Evolutionary conservation across 345 rosid species (phyloP), one percentile per base, ranked within the genome.

Genomic region (Sonneratia caseolaris): DNA sequence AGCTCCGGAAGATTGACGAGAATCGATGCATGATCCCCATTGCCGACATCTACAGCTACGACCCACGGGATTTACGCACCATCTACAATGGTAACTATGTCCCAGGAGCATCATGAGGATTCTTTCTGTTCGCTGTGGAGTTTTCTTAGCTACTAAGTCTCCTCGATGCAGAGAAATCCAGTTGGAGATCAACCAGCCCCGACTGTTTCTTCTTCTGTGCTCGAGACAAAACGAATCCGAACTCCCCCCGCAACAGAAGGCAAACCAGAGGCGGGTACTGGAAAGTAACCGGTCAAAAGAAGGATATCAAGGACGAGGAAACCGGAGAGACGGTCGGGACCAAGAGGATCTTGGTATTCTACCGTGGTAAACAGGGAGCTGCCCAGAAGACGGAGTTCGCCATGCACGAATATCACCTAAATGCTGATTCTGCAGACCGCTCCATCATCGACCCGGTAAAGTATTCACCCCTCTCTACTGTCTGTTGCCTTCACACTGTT

Each of bases 361-460:
- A 19, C 56, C 27, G 35, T 42, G 68, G 55, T 0, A 43, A 37
- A 38, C 69, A 37, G 27, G 69, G 69, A 19, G 16, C 37, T 16
- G 3, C 0, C 42, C 9, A 8, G 11, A 64, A 45, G 59, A 64
- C 35, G 2, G 57, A 66, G 8, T 64, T 40, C 37, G 61, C 64
- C 32, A 35, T 72, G 37, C 74, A 72, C 24, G 74, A 64, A 35
- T 72, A 72, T 35, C 57, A 64, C 74, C 68, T 72, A 72, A 70
- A 55, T 21, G 64, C 1, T 0, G 35, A 70, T 22, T 21, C 36
- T 59, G 64, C 64, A 59, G 64, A 59, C 35, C 1, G 36, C 64
- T 22, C 35, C 64, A 59, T 59, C 36, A 3, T 1, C 64, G 14
- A 59, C 64, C 64, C 32, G 64, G 64, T 59, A 59, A 59, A 59